Base-by-base conservation (phyloP, 306 rosid species). In the Prunus dulcis region DNA sequence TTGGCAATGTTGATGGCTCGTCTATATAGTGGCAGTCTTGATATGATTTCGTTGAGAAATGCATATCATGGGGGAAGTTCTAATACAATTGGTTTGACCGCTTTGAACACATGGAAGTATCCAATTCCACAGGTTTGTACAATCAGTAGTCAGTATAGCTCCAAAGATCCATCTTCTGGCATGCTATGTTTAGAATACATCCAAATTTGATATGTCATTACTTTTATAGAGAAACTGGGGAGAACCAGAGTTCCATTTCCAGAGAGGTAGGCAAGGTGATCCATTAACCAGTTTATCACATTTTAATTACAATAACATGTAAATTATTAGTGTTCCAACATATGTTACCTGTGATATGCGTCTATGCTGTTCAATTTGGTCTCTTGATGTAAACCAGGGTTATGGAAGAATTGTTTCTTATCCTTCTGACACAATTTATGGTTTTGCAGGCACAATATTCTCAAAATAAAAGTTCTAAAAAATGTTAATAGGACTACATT, bases 51-150 rank as follows among this genome's bases (percentile, higher is more conserved):
- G 17, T 53, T 94, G 83, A 88, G 98, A 82, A 94, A 94, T 84
- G 97, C 91, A 30, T 91, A 94, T 84, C 98, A 91, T 84, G 98
- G 97, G 14, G 98, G 98, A 51, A 94, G 96, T 80, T 86, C 97
- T 51, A 67, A 74, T 71, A 94, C 98, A 15, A 73, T 91, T 71
- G 98, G 91, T 64, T 78, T 91, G 62, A 94, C 96, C 2, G 97
- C 96, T 64, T 78, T 94, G 72, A 91, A 84, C 86, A 86, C 97
- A 0, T 91, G 97, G 98, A 94, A 94, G 81, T 91, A 94, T 81
- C 89, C 97, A 61, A 86, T 91, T 69, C 97, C 96, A 41, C 94
- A 94, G 98, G 98, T 94, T 78, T 74, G 87, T 79, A 23, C 30
- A 43, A 58, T 2, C 63, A 60, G 64, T 55, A 30, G 23, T 32